Percentiles rank a stretch among this genome's conserved stretches.
phyloP scores from a whole-genome alignment of 2,329 filamentous ascomycete species.

The Microcyclospora pomicola region DNA sequence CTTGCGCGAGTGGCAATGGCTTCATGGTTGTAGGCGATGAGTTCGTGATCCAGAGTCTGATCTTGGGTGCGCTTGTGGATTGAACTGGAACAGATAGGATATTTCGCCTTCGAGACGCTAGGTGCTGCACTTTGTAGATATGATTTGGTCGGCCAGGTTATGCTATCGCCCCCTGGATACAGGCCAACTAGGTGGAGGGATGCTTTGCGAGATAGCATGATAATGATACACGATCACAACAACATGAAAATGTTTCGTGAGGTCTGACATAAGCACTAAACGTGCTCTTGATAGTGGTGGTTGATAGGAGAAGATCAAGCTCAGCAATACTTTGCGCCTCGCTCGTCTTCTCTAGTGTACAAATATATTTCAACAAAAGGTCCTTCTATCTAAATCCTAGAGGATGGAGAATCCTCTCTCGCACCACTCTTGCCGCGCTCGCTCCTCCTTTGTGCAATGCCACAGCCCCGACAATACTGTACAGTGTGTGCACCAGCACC shows the following conservation, averaged over 20 bases:
- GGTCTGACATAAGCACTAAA: too few relatives aligned
- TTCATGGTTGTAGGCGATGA: constrained; percentile 67
- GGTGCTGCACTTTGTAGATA: neutral
- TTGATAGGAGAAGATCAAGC: too few relatives aligned
- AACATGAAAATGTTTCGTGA: too few relatives aligned
- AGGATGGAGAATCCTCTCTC: constrained; percentile 57
- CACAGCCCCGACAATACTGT: constrained; percentile 77
- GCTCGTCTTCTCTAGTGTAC: too few relatives aligned
- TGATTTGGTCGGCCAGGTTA: neutral
- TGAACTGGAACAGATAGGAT: constrained; percentile 4
- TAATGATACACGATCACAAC: too few relatives aligned
- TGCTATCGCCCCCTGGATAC: too few relatives aligned
- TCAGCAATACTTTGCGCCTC: too few relatives aligned
- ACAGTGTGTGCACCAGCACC: constrained; percentile 63
- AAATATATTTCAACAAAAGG: neutral
- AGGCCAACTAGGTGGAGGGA: too few relatives aligned
- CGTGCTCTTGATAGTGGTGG: too few relatives aligned
- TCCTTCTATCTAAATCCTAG: constrained; percentile 40
- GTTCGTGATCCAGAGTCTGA: constrained; percentile 82
- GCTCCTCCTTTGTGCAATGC: constrained; percentile 77
- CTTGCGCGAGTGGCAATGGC: constrained; percentile 26
- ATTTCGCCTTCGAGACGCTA: neutral
- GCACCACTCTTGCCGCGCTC: constrained; percentile 58
- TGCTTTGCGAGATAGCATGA: too few relatives aligned
- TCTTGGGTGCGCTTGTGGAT: constrained; percentile 65